phyloP scores from a whole-genome alignment of 495 filamentous ascomycete genomes.

The Hypoxylon rickii region DNA sequence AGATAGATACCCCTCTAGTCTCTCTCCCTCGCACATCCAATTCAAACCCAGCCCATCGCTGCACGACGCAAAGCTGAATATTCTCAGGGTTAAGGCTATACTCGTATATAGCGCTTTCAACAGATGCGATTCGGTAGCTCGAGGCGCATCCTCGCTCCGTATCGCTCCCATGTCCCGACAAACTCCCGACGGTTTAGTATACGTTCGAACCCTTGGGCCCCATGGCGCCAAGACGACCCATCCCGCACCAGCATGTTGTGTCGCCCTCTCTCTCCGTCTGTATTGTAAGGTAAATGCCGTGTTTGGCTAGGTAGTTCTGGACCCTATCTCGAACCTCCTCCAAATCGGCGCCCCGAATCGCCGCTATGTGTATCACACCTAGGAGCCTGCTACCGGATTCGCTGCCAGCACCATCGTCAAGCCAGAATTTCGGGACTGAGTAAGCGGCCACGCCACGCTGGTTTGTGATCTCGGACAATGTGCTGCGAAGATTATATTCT shows the following conservation, averaged over 20 bases:
- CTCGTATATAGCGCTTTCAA: too few relatives aligned
- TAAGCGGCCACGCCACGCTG: constrained; percentile 86
- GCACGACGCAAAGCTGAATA: too few relatives aligned
- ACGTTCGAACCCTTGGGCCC: constrained; percentile 17
- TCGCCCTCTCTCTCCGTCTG: constrained; percentile 79
- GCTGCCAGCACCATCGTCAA: constrained; percentile 68
- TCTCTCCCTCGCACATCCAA: too few relatives aligned
- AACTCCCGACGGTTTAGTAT: constrained; percentile 21
- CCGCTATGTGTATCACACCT: constrained; percentile 84
- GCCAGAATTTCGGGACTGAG: constrained; percentile 89
- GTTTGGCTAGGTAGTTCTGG: constrained; percentile 59
- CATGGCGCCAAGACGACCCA: constrained; percentile 31
- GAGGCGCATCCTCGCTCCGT: too few relatives aligned
- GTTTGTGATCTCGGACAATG: constrained; percentile 79
- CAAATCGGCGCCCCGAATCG: constrained; percentile 67
- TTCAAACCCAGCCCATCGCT: too few relatives aligned
- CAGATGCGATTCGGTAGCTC: too few relatives aligned
- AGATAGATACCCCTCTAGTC: too few relatives aligned
- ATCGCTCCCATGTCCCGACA: too few relatives aligned
- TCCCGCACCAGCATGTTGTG: constrained; percentile 77
- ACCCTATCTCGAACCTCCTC: constrained; percentile 78
- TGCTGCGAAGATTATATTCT: constrained; percentile 87
- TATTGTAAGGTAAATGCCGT: constrained; percentile 72
- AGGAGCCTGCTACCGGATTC: constrained; percentile 60
- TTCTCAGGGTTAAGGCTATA: too few relatives aligned